phyloP scores from a whole-genome alignment of 2,329 filamentous ascomycete species.

The Paramyrothecium roridum region DNA sequence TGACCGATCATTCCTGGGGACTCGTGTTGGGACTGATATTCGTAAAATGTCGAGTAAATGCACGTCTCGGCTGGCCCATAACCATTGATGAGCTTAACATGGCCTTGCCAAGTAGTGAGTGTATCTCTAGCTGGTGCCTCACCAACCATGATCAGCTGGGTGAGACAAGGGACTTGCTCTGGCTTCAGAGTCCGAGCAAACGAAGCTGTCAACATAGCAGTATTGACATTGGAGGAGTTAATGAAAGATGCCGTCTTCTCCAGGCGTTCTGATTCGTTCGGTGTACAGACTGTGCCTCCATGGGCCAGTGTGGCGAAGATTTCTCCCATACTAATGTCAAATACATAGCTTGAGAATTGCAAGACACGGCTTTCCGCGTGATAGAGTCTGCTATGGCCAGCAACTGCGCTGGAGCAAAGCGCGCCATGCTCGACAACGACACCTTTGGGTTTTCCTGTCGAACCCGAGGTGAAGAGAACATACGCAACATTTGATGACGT shows the following conservation, averaged over 20 bases:
- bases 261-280: conserved; percentile 1
- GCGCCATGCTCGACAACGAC: conserved; percentile 15
- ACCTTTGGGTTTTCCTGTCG: conserved; percentile 18
- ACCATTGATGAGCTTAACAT: background rate
- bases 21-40: background rate
- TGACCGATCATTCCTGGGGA: background rate
- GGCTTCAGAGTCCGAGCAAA: background rate
- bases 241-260: conserved; percentile 9
- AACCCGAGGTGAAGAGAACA: conserved; percentile 19
- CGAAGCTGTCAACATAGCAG: background rate
- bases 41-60: background rate
- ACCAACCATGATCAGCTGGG: background rate
- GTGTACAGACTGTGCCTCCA: conserved; percentile 18
- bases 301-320: conserved; percentile 6
- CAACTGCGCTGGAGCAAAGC: conserved; percentile 1
- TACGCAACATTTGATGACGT: conserved; percentile 10
- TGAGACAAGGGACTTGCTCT: background rate
- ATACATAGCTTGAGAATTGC: conserved; percentile 18
- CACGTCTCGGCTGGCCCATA: conserved; percentile 16
- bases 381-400: conserved; percentile 5
- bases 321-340: conserved; percentile 16
- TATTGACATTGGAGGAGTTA: background rate
- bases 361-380: conserved; percentile 8
- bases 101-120: background rate
- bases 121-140: background rate